Conservation (phyloP, 1,284 basidiomycete genomes). For the Heterobasidion parviporum region DNA sequence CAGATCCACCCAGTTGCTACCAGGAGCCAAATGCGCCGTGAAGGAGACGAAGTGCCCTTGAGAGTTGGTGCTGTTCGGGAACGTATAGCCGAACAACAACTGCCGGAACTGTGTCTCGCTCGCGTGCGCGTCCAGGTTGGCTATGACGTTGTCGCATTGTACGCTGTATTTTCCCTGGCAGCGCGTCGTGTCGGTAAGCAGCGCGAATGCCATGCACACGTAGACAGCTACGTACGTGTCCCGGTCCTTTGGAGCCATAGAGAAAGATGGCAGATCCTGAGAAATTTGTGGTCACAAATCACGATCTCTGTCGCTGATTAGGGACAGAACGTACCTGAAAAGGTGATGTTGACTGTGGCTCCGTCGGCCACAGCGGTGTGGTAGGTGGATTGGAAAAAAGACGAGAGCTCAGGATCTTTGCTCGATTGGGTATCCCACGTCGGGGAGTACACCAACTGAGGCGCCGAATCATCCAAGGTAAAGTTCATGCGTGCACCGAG, state of each 20-base stretch:
- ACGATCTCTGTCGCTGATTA: not conserved
- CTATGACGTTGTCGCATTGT: constrained; percentile 1
- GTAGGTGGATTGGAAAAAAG: constrained; percentile 5
- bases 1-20: constrained; percentile 2
- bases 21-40: not conserved
- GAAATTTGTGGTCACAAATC: not conserved
- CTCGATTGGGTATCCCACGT: constrained; percentile 1
- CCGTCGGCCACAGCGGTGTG: not conserved
- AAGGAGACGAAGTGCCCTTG: constrained; percentile 1
- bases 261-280: constrained; percentile 2
- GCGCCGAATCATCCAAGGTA: constrained; percentile 2
- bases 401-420: constrained; percentile 1
- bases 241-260: constrained; percentile 3
- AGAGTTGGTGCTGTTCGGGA: not conserved
- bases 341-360: constrained; percentile 6
- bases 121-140: not conserved
- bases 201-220: not conserved
- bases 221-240: constrained; percentile 1
- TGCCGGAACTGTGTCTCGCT: constrained; percentile 1
- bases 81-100: constrained; percentile 1
- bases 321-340: not conserved
- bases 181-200: not conserved
- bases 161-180: constrained; percentile 1
- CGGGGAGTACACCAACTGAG: not conserved
- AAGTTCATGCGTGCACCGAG: constrained; percentile 1